phyloP scores from a whole-genome alignment of 2,329 filamentous ascomycete species.

The Cercospora janseana region DNA sequence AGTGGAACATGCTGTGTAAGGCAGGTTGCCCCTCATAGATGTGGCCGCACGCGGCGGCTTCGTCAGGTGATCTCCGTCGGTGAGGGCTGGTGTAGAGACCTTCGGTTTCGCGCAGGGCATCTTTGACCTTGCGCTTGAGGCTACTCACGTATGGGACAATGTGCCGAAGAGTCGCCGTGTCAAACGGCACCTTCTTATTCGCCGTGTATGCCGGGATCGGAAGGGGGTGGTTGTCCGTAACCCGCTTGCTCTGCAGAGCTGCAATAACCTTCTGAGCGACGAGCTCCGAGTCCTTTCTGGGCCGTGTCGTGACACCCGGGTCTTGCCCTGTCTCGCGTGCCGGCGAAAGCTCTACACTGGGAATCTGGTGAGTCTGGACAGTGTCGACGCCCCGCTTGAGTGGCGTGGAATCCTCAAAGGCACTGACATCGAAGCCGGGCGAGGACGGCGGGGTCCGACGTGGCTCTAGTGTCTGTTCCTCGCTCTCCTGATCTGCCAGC shows the following conservation, averaged over 20 bases:
- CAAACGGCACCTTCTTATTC: slow-evolving; percentile 62
- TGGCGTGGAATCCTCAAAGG: slow-evolving; percentile 50
- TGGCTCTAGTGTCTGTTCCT: slow-evolving; percentile 52
- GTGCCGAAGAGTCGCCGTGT: slow-evolving; percentile 62
- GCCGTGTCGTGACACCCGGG: slow-evolving; percentile 40
- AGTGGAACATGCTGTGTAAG: slow-evolving; percentile 37
- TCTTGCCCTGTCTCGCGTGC: background rate
- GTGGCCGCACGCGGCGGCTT: background rate
- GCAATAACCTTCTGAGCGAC: slow-evolving; percentile 63
- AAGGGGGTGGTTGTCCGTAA: slow-evolving; percentile 29
- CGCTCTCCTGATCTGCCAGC: slow-evolving; percentile 67
- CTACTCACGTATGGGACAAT: slow-evolving; percentile 56
- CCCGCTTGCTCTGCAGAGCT: slow-evolving; percentile 50
- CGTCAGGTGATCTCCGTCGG: slow-evolving; percentile 19
- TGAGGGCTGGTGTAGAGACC: slow-evolving; percentile 48
- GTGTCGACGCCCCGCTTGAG: slow-evolving; percentile 8
- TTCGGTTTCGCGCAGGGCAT: slow-evolving; percentile 48
- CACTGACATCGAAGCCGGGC: slow-evolving; percentile 58
- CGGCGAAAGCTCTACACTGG: background rate
- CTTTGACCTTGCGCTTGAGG: slow-evolving; percentile 50
- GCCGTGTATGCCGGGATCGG: slow-evolving; percentile 26
- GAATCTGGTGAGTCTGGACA: slow-evolving; percentile 9
- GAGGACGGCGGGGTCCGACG: slow-evolving; percentile 56
- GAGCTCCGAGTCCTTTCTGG: slow-evolving; percentile 56
- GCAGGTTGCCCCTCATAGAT: slow-evolving; percentile 36